Evolutionary conservation across 2,329 filamentous ascomycete species (phyloP).

Genomic region (Botrytis aclada): DNA sequence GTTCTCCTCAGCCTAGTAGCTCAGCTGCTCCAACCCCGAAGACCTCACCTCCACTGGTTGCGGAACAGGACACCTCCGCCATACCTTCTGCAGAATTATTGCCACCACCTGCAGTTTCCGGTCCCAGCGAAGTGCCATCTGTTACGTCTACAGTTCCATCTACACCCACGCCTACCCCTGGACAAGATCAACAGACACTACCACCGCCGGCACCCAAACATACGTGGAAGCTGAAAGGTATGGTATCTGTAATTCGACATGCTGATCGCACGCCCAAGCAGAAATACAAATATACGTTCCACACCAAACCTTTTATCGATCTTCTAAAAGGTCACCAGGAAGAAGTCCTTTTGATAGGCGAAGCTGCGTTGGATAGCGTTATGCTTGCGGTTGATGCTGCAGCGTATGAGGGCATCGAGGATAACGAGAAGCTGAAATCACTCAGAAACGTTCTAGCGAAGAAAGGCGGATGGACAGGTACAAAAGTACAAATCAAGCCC

Average conservation of each 20-base stretch:
- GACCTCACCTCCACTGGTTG: slow-evolving; percentile 31
- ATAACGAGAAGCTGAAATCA: slow-evolving; percentile 78
- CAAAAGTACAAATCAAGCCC: slow-evolving; percentile 98
- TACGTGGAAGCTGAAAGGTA: slow-evolving; percentile 96
- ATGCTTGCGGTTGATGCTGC: slow-evolving; percentile 83
- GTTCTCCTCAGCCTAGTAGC: slow-evolving; percentile 43
- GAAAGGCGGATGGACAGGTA: slow-evolving; percentile 91
- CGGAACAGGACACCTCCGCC: slow-evolving; percentile 28
- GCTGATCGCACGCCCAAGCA: slow-evolving; percentile 97
- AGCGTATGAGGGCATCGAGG: slow-evolving; percentile 75
- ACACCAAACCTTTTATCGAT: slow-evolving; percentile 93
- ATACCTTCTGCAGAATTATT: slow-evolving; percentile 31
- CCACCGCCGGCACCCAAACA: slow-evolving; percentile 72
- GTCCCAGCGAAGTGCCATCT: slow-evolving; percentile 23
- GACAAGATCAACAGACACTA: slow-evolving; percentile 26
- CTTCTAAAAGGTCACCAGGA: slow-evolving; percentile 93
- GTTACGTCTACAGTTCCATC: slow-evolving; percentile 28
- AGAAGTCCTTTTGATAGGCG: slow-evolving; percentile 90
- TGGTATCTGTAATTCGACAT: slow-evolving; percentile 94
- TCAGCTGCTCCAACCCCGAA: slow-evolving; percentile 32
- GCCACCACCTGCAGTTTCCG: slow-evolving; percentile 31
- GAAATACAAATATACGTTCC: slow-evolving; percentile 99
- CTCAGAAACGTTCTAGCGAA: slow-evolving; percentile 84
- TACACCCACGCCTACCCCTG: slow-evolving; percentile 23
- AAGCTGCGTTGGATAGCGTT: slow-evolving; percentile 84